phyloP scores from a whole-genome alignment of 176 grass and related monocot species.

The Zizania latifolia region DNA sequence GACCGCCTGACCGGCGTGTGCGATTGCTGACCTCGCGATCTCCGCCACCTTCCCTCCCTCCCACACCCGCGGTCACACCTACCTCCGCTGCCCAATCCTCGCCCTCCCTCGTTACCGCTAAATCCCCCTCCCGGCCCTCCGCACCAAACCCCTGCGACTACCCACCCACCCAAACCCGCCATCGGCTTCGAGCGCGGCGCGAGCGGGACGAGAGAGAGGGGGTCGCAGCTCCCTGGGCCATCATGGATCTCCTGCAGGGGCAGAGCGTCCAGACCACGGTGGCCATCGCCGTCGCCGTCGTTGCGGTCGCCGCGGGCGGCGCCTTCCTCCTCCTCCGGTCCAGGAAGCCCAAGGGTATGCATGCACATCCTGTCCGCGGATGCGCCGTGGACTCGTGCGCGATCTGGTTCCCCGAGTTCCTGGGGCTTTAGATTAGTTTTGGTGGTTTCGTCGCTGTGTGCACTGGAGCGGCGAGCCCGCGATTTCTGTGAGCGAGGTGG shows the following conservation, averaged over 20 bases:
- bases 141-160: background rate
- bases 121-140: background rate
- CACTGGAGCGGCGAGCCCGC: background rate
- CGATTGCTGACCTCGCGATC: background rate
- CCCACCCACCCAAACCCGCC: constrained; percentile 6
- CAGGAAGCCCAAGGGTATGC: constrained; percentile 67
- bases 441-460: background rate
- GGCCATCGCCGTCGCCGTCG: constrained; percentile 61
- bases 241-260: constrained; percentile 58
- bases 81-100: background rate
- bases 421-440: background rate
- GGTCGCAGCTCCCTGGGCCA: constrained; percentile 1
- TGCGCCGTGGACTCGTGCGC: background rate
- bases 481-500: no score
- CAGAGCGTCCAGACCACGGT: constrained; percentile 36
- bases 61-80: background rate
- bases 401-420: constrained; percentile 18
- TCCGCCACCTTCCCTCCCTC: background rate
- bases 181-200: background rate
- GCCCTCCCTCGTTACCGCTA: background rate
- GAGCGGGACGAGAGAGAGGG: background rate
- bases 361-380: background rate
- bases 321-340: constrained; percentile 60
- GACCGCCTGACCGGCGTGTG: background rate
- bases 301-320: constrained; percentile 52